Evolutionary conservation across 441 rosid genomes (phyloP).

Genomic region (Brassica hybrid): DNA sequence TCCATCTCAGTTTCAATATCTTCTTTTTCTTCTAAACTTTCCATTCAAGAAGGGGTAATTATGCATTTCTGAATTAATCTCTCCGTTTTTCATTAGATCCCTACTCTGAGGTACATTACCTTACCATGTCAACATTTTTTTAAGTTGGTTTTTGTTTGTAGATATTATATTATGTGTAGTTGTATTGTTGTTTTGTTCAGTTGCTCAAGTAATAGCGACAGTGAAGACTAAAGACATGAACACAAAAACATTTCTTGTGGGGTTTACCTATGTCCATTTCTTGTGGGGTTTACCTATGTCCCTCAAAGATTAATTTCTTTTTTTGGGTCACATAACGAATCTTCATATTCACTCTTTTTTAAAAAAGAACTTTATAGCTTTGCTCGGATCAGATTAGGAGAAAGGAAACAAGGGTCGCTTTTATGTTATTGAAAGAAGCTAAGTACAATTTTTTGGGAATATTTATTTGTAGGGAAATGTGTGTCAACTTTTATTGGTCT

Average conservation of each 20-base stretch:
- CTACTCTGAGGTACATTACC: slow-evolving; percentile 33
- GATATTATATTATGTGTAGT: slow-evolving; percentile 31
- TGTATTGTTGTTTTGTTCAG: slow-evolving; percentile 34
- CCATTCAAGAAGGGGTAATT: not conserved
- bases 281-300: slow-evolving; percentile 36
- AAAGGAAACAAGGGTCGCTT: slow-evolving; percentile 8
- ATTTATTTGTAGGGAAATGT: not conserved
- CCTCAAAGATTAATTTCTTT: slow-evolving; percentile 5
- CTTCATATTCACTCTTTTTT: slow-evolving; percentile 38
- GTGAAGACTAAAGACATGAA: slow-evolving; percentile 23
- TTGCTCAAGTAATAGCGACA: slow-evolving; percentile 36
- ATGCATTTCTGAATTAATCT: not conserved
- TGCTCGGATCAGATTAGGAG: slow-evolving; percentile 31
- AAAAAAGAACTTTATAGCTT: slow-evolving; percentile 15
- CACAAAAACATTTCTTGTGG: not conserved
- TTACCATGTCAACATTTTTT: not conserved
- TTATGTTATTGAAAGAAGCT: not conserved
- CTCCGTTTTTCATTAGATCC: slow-evolving; percentile 25
- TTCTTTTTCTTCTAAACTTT: slow-evolving; percentile 30
- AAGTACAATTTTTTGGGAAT: not conserved
- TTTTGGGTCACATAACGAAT: slow-evolving; percentile 8
- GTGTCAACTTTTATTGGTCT: not conserved
- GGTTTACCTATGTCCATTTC: slow-evolving; percentile 9
- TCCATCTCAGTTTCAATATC: slow-evolving; percentile 25
- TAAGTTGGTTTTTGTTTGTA: not conserved